Evolutionary conservation across 371 early-diverging fungal genomes (phyloP), one percentile per base, ranked within the genome.

Genomic region (Phascolomyces articulosus): DNA sequence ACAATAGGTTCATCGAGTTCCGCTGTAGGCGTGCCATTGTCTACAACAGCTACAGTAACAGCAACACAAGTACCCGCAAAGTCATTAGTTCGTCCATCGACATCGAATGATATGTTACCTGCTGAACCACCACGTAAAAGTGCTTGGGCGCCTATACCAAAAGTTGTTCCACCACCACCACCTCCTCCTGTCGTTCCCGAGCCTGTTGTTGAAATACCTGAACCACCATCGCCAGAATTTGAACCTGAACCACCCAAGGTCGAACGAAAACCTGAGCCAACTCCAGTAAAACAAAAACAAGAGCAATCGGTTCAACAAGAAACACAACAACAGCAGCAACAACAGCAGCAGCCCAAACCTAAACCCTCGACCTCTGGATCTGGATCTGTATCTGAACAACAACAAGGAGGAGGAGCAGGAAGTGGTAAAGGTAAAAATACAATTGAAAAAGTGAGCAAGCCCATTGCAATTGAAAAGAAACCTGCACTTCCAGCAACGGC

Each of bases 401-500:
- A 34, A 0, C 34, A 34, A 34, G 9, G 11, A 34, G 9, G 11
- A 2, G 9, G 11, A 56, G 24, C 66, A 40, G n/a, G n/a, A n/a
- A n/a, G n/a, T n/a, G n/a, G n/a, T n/a, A 23, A 40, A 24, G 54
- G 38, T 23, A 29, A 40, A 31, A 48, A 21, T 47, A 34, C 51
- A 15, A 40, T 62, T 7, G 54, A 49, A 57, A 40, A 75, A 68
- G 18, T 62, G 51, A 26, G 72, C 66, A 67, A 72, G 54, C 56
- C 62, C 4, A 55, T 68, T 65, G 28, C 60, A 49, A 55, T 47
- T 44, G 40, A 60, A 67, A 66, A 81, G 54, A 80, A 76, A 54
- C 85, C 87, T 18, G 86, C 87, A 26, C 64, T 89, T n/a, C 89
- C 89, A 4, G 83, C 85, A 13, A 80, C 85, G 18, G 89, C 86